phyloP scores from a whole-genome alignment of 192 early-diverging fungal genomes.

The Entomortierella chlamydospora region DNA sequence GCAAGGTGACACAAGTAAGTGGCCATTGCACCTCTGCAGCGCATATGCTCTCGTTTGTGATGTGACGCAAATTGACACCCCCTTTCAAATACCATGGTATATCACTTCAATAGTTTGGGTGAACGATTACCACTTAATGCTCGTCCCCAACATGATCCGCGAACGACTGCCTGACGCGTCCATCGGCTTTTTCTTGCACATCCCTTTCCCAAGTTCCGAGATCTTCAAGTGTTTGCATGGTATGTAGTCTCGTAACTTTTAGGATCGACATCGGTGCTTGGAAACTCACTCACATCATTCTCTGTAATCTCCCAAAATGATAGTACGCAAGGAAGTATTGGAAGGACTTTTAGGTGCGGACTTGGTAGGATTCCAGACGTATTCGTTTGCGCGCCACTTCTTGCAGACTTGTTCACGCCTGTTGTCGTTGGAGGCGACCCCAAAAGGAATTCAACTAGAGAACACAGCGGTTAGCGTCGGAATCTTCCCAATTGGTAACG shows the following conservation, averaged over 20 bases:
- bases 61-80: too few species aligned
- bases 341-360: slow-evolving; percentile 91
- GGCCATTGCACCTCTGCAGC: background rate
- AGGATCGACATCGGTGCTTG: too few species aligned
- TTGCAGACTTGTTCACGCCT: slow-evolving; percentile 90
- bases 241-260: slow-evolving; percentile 31
- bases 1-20: slow-evolving; percentile 86
- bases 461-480: slow-evolving; percentile 87
- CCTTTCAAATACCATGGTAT: too few species aligned
- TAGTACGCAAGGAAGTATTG: slow-evolving; percentile 83
- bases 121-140: slow-evolving; percentile 98
- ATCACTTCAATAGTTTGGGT: slow-evolving; percentile 91
- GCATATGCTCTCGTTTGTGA: background rate
- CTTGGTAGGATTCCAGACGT: slow-evolving; percentile 94
- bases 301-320: too few species aligned
- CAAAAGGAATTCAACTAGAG: slow-evolving; percentile 85
- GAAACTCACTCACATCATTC: too few species aligned
- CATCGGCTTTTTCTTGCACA: slow-evolving; percentile 97
- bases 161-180: slow-evolving; percentile 85
- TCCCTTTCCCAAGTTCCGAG: slow-evolving; percentile 96
- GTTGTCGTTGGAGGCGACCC: slow-evolving; percentile 87
- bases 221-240: slow-evolving; percentile 92
- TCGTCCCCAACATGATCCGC: slow-evolving; percentile 90
- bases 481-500: slow-evolving; percentile 87
- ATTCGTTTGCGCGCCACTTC: slow-evolving; percentile 94